Conservation (phyloP, 192 early-diverging fungal species). For the Fimicolochytrium jonesii region DNA sequence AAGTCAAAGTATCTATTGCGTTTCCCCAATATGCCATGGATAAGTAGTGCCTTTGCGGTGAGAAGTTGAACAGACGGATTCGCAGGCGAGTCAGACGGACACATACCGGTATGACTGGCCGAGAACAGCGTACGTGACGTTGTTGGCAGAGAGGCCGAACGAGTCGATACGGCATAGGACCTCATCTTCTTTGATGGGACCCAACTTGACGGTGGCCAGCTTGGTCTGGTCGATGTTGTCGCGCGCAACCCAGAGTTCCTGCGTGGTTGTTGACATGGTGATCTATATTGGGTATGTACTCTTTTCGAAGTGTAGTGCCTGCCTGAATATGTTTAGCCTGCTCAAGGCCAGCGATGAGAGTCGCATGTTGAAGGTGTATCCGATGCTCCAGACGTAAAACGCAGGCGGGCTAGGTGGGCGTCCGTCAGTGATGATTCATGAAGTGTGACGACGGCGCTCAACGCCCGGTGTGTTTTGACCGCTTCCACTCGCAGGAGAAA, state of each 20-base stretch:
- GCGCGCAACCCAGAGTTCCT: constrained; percentile 6
- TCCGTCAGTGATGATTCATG: no score
- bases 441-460: no score
- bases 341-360: no score
- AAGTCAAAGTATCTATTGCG: constrained; percentile 35
- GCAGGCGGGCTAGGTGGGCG: no score
- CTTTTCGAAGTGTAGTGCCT: no score
- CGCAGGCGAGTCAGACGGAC: neutral
- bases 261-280: neutral
- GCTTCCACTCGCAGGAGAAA: no score
- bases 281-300: no score
- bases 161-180: constrained; percentile 30
- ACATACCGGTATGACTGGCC: constrained; percentile 26
- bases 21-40: neutral
- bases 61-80: no score
- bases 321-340: no score
- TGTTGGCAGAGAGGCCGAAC: constrained; percentile 40
- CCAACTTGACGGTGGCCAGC: neutral
- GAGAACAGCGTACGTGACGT: constrained; percentile 37
- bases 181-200: constrained; percentile 10
- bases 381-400: no score
- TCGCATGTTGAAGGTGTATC: no score
- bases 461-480: no score
- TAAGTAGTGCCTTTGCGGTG: neutral
- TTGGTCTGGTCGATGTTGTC: neutral